Conservation (phyloP, 2,329 filamentous ascomycete species). For the Boeremia lycopersici region DNA sequence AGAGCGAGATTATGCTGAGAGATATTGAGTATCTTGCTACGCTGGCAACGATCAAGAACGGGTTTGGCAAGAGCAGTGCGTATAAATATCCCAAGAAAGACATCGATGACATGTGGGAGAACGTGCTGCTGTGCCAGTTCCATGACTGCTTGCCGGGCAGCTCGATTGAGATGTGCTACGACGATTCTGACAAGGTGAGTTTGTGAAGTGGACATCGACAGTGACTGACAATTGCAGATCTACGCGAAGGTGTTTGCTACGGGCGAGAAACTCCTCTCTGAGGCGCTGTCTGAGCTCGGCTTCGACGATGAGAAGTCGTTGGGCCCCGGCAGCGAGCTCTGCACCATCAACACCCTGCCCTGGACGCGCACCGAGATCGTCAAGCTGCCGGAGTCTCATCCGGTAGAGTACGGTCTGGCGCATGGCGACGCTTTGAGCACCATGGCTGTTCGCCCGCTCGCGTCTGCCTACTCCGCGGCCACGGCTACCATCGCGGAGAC, state of each 20-base stretch:
- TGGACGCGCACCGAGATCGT: conserved; percentile 82
- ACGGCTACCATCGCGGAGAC: conserved; percentile 58
- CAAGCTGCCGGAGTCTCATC: conserved; percentile 57
- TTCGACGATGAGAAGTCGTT: conserved; percentile 56
- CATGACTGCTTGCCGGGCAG: conserved; percentile 96
- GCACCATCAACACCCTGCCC: conserved; percentile 82
- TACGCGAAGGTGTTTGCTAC: conserved; percentile 83
- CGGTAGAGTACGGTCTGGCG: conserved; percentile 49
- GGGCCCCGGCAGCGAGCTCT: conserved; percentile 54
- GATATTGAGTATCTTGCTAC: conserved; percentile 90
- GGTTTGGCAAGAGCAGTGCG: conserved; percentile 48
- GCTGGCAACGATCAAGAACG: conserved; percentile 75
- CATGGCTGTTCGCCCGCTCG: conserved; percentile 42
- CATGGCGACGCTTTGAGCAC: conserved; percentile 54
- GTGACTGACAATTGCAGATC: conserved; percentile 53
- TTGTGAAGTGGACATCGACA: not conserved
- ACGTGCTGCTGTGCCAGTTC: conserved; percentile 90
- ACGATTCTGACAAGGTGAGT: conserved; percentile 79
- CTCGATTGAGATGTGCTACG: conserved; percentile 97
- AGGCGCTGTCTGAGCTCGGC: conserved; percentile 71
- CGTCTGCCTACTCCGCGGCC: conserved; percentile 31
- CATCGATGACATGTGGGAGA: conserved; percentile 97
- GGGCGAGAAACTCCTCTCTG: conserved; percentile 72
- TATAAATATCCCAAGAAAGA: conserved; percentile 94
- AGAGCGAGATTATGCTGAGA: conserved; percentile 81